phyloP scores from a whole-genome alignment of 306 rosid genomes.

The Lathyrus aphaca region DNA sequence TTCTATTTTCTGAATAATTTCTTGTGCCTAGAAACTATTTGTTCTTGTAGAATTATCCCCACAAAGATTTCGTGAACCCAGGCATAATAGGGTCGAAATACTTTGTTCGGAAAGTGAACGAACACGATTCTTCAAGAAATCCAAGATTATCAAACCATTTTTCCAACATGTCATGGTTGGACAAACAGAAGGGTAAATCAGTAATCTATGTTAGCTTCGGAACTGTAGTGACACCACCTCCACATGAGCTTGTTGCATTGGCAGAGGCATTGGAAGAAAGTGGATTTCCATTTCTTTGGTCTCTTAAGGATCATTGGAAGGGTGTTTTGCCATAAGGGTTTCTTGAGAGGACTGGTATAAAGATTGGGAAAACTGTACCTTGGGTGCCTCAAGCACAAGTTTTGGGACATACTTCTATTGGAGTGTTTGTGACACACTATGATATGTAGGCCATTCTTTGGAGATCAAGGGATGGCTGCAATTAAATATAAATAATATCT shows the following conservation, averaged over 20 bases:
- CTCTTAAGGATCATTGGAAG: conserved; percentile 35
- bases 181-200: conserved; percentile 22
- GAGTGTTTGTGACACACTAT: conserved; percentile 55
- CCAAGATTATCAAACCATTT: no score
- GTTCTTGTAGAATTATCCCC: no score
- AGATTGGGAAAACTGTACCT: conserved; percentile 46
- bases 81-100: no score
- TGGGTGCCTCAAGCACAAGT: conserved; percentile 61
- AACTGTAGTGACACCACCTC: conserved; percentile 40
- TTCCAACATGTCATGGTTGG: conserved; percentile 48
- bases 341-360: conserved; percentile 39
- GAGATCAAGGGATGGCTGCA: no score
- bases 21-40: no score
- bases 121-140: no score
- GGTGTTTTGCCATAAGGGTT: conserved; percentile 46
- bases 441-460: conserved; percentile 55
- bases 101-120: no score
- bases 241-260: conserved; percentile 39
- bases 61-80: no score
- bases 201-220: conserved; percentile 48
- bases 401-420: conserved; percentile 49
- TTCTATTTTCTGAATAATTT: no score
- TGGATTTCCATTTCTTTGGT: conserved; percentile 47
- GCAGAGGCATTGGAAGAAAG: conserved; percentile 55
- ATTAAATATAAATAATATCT: no score